Conservation (phyloP, 2,329 filamentous ascomycete genomes). For the Penicillium sp. region DNA sequence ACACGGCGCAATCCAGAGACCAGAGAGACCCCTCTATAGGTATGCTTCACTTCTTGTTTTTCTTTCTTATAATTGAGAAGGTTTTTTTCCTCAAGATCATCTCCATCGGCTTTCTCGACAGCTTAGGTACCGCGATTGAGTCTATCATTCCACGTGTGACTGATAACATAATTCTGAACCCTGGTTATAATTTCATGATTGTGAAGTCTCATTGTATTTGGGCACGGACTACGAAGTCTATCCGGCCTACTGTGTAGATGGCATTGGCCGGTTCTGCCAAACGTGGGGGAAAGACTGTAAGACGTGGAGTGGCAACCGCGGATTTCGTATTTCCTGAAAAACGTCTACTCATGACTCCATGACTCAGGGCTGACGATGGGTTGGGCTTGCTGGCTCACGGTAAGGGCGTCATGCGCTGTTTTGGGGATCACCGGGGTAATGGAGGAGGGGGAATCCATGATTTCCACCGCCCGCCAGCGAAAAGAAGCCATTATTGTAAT, state of each 20-base stretch:
- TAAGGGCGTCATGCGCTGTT: neutral
- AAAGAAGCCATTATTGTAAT: neutral
- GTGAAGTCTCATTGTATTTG: neutral
- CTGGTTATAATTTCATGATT: too few species aligned
- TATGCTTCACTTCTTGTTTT: too few species aligned
- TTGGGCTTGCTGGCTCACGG: neutral
- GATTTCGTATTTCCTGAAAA: slow-evolving; percentile 6
- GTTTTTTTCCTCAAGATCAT: too few species aligned
- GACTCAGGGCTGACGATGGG: neutral
- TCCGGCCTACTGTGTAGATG: neutral
- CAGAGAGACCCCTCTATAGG: too few species aligned
- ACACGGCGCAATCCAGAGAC: too few species aligned
- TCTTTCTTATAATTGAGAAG: too few species aligned
- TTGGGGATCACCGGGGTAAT: neutral
- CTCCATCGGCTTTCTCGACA: too few species aligned
- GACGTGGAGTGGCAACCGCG: neutral
- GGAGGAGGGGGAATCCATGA: neutral
- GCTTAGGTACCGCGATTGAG: too few species aligned
- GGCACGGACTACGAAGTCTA: slow-evolving; percentile 1
- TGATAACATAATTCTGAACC: too few species aligned
- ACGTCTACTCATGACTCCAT: slow-evolving; percentile 4
- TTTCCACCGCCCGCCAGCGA: neutral
- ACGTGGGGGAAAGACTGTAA: neutral
- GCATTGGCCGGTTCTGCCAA: neutral
- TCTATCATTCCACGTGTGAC: too few species aligned